Percentiles rank a stretch among this genome's conserved stretches.
phyloP scores from a whole-genome alignment of 371 early-diverging fungal genomes.

The Fennellomyces sp. region DNA sequence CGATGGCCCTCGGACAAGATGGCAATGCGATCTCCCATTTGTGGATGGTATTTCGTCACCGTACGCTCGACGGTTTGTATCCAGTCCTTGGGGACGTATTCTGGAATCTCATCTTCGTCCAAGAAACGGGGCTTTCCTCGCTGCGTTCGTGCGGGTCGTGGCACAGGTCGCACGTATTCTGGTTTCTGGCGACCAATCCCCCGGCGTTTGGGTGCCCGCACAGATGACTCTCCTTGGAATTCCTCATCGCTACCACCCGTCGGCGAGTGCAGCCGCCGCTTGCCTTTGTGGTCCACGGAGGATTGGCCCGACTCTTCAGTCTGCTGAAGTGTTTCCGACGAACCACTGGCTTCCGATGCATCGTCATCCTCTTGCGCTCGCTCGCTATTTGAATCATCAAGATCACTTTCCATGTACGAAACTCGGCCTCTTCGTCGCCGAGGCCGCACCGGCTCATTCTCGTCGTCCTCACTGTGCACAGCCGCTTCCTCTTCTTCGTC shows the following conservation, averaged over 20 bases:
- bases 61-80: slow-evolving; percentile 56
- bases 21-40: slow-evolving; percentile 66
- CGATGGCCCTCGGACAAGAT: slow-evolving; percentile 68
- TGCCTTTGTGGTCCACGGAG: slow-evolving; percentile 20
- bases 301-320: slow-evolving; percentile 10
- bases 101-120: slow-evolving; percentile 33
- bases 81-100: slow-evolving; percentile 63
- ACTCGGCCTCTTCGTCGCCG: slow-evolving; percentile 46
- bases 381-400: slow-evolving; percentile 51
- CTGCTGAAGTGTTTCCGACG: slow-evolving; percentile 17
- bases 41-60: slow-evolving; percentile 71
- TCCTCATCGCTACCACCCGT: slow-evolving; percentile 4
- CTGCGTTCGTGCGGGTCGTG: slow-evolving; percentile 11
- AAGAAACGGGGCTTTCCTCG: slow-evolving; percentile 21
- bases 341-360: slow-evolving; percentile 16
- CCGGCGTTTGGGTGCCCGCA: slow-evolving; percentile 13
- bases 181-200: slow-evolving; percentile 3
- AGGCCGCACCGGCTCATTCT: slow-evolving; percentile 43
- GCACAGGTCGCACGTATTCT: neutral
- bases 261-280: slow-evolving; percentile 29
- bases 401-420: slow-evolving; percentile 51
- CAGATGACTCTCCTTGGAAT: slow-evolving; percentile 25
- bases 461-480: slow-evolving; percentile 23
- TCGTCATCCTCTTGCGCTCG: slow-evolving; percentile 20
- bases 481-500: neutral